Base-by-base conservation (phyloP, 306 rosid genomes). In the Hippophae rhamnoides region DNA sequence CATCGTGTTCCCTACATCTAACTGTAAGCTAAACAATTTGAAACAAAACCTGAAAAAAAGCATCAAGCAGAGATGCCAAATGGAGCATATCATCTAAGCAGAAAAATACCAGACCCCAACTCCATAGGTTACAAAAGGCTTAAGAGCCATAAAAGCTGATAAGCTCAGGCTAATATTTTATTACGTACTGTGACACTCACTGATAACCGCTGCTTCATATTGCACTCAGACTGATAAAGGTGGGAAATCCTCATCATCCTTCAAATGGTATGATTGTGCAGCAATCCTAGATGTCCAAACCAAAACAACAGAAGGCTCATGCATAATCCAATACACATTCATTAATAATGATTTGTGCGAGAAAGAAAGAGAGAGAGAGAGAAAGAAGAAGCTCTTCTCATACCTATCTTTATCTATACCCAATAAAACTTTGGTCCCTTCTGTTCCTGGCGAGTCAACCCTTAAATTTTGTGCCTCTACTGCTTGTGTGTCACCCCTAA, bases 191-290 rank as follows among this genome's bases (percentile, higher is more conserved):
- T 54, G 52, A 54, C 61, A 57, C 52, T 31, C 38, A 58, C 49
- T 61, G 64, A 68, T 54, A 42, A 56, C 38, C 38, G 38, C 12
- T 23, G 40, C 47, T 58, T 18, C 47, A 23, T 6, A 6, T 43
- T 52, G 67, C 57, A 13, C 12, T 77, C 75, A 77, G 68, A 26
- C 62, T 13, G 80, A 81, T 57, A 81, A 58, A n/a, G 86, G 86
- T 49, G 86, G 86, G 77, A 81, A 81, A 64, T 81, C 86, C 8
- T 67, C 85, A 40, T 81, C 82, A 52, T 81, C 78, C 73, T 81
- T 81, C 82, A 81, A 68, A 64, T 46, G 77, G 58, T 74, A 81
- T 3, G 86, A 67, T 62, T 61, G 67, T n/a, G 10, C 72, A 49
- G 70, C 67, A 49, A 77, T 63, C 82, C 86, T 81, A 73, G 77